These are phyloP conservation scores for Diaporthe caulivora DNA, from an alignment of 2,329 filamentous ascomycete species.

Conservation along the genomic window DNA sequence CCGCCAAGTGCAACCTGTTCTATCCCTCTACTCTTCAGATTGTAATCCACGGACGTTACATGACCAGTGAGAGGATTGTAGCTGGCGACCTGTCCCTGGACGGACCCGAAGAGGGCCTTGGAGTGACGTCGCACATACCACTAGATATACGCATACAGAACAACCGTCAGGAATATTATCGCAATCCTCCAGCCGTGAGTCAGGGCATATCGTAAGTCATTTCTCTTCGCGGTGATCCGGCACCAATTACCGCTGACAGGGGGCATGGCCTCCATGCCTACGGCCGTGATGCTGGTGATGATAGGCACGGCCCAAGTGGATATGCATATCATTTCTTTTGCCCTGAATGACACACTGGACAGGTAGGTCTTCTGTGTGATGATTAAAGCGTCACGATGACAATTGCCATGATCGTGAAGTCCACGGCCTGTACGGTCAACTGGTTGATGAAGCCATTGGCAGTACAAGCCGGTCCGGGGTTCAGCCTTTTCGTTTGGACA, in stretches of 20 bases:
- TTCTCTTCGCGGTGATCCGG: conserved; percentile 55
- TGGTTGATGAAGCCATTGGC: conserved; percentile 60
- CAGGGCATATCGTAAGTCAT: conserved; percentile 56
- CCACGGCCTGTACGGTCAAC: conserved; percentile 57
- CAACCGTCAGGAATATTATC: conserved; percentile 55
- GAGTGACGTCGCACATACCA: conserved; percentile 48
- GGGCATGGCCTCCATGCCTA: conserved; percentile 47
- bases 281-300: conserved; percentile 50
- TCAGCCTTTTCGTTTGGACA: conserved; percentile 45
- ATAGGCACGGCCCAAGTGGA: conserved; percentile 56
- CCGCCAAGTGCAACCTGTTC: neutral
- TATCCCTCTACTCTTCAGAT: neutral
- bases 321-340: conserved; percentile 51
- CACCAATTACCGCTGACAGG: conserved; percentile 58
- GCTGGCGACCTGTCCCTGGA: neutral
- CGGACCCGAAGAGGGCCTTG: conserved; percentile 33
- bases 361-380: conserved; percentile 49
- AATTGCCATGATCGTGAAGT: conserved; percentile 59
- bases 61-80: conserved; percentile 8
- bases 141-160: conserved; percentile 58
- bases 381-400: conserved; percentile 48
- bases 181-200: conserved; percentile 60
- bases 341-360: conserved; percentile 46
- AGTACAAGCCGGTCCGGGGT: conserved; percentile 50
- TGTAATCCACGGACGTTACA: neutral